Percentiles rank a stretch among this genome's conserved stretches.
These are phyloP conservation scores for Danielia reshetovae DNA, from an alignment of 805 yeast species.

Conservation along the genomic window DNA sequence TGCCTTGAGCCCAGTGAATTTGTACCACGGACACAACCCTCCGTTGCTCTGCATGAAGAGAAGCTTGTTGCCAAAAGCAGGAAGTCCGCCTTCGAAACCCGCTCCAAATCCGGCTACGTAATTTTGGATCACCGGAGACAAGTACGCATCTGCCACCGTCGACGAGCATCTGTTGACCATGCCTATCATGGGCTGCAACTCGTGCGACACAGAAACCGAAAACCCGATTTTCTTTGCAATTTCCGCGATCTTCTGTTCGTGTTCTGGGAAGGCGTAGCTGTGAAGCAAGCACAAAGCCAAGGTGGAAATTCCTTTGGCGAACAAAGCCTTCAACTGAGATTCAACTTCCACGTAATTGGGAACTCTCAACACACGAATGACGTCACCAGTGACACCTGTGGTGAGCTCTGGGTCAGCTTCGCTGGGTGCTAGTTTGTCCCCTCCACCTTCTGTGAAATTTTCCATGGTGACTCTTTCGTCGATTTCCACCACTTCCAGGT, in stretches of 20 bases:
- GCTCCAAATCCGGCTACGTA: constrained; percentile 34
- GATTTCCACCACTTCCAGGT: constrained; percentile 73
- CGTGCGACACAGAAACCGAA: constrained; percentile 35
- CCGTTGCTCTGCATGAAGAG: constrained; percentile 97
- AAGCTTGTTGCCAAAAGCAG: constrained; percentile 47
- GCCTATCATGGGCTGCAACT: constrained; percentile 42
- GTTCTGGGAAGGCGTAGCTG: constrained; percentile 38
- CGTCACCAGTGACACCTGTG: constrained; percentile 33
- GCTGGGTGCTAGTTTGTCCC: constrained; percentile 3
- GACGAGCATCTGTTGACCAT: constrained; percentile 40
- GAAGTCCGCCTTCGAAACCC: constrained; percentile 40
- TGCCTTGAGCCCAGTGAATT: constrained; percentile 84
- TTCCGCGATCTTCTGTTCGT: constrained; percentile 31
- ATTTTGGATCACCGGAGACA: constrained; percentile 35
- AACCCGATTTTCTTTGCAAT: constrained; percentile 37
- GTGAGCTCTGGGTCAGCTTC: constrained; percentile 29
- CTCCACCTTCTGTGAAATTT: constrained; percentile 15
- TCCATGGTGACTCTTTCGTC: constrained; percentile 88
- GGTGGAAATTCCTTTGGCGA: constrained; percentile 14
- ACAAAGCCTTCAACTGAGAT: constrained; percentile 23
- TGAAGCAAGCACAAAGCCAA: constrained; percentile 37
- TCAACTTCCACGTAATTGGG: constrained; percentile 27
- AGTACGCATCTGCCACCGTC: constrained; percentile 42
- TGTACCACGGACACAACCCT: constrained; percentile 79
- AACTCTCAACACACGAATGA: constrained; percentile 25